These are phyloP conservation scores for Nicotiana benthamiana DNA, from an alignment of 257 asterid genomes.

Conservation along the genomic window DNA sequence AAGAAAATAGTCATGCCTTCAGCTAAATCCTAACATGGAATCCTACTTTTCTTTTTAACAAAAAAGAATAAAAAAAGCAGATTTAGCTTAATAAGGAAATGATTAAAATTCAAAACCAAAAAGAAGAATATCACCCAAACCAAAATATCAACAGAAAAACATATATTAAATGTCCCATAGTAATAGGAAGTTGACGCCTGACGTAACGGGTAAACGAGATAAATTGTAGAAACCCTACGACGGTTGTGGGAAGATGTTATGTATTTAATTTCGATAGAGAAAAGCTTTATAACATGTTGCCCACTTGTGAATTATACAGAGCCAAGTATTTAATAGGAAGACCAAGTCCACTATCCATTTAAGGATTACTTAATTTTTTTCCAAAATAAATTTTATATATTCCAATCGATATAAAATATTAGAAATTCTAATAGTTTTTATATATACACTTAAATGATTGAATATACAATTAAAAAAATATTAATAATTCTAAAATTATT, in stretches of 20 bases:
- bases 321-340: background rate
- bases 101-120: no score
- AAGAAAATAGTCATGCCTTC: background rate
- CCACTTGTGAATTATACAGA: no score
- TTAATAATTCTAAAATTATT: no score
- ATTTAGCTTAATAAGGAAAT: no score
- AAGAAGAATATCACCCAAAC: no score
- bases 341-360: background rate
- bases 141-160: no score
- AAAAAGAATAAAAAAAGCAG: no score
- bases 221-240: background rate
- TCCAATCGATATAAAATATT: background rate
- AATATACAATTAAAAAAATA: no score
- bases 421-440: background rate
- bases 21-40: background rate
- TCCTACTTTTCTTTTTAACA: no score
- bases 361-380: background rate
- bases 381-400: background rate
- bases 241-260: background rate
- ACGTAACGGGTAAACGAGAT: background rate
- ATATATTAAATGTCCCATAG: background rate
- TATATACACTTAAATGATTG: no score
- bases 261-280: no score
- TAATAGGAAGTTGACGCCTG: background rate
- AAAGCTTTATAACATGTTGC: no score